Evolutionary conservation across 2,329 filamentous ascomycete species (phyloP).

Genomic region (Microcera coccophila): DNA sequence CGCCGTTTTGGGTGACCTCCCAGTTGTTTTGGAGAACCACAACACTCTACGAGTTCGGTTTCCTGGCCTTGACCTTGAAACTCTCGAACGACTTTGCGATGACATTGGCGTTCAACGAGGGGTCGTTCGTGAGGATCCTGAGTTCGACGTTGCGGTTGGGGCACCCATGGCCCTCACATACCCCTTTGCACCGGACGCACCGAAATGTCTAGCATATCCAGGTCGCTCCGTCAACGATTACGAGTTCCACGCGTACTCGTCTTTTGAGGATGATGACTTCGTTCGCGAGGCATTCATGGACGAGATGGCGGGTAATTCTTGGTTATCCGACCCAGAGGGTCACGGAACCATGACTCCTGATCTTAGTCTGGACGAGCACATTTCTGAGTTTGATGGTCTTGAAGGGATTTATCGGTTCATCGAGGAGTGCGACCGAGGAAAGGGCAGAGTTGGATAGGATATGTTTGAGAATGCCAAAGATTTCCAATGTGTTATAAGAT

Average conservation of each 20-base stretch:
- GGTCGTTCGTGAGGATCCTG: conserved; percentile 69
- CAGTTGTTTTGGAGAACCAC: conserved; percentile 66
- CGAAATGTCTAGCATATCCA: conserved; percentile 41
- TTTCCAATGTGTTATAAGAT: no score
- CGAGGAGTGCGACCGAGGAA: conserved; percentile 52
- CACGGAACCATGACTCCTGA: conserved; percentile 51
- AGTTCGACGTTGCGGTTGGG: conserved; percentile 65
- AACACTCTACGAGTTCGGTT: conserved; percentile 77
- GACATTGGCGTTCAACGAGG: conserved; percentile 84
- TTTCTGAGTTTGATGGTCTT: conserved; percentile 50
- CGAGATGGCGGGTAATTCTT: conserved; percentile 45
- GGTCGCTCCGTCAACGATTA: conserved; percentile 45
- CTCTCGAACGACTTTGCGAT: conserved; percentile 77
- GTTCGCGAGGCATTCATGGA: conserved; percentile 40
- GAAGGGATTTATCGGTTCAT: conserved; percentile 57
- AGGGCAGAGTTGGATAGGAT: conserved; percentile 28
- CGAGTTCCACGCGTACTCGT: conserved; percentile 38
- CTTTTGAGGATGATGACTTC: conserved; percentile 34
- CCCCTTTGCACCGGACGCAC: conserved; percentile 68
- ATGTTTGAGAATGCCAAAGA: no score
- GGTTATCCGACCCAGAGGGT: conserved; percentile 45
- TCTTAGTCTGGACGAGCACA: conserved; percentile 41
- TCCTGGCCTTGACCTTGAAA: conserved; percentile 80
- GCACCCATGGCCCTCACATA: conserved; percentile 75
- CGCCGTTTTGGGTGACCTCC: conserved; percentile 74